Percentiles rank a stretch among this genome's conserved stretches.
phyloP scores from a whole-genome alignment of 1,284 basidiomycete genomes.

The Lentinus polychrous region DNA sequence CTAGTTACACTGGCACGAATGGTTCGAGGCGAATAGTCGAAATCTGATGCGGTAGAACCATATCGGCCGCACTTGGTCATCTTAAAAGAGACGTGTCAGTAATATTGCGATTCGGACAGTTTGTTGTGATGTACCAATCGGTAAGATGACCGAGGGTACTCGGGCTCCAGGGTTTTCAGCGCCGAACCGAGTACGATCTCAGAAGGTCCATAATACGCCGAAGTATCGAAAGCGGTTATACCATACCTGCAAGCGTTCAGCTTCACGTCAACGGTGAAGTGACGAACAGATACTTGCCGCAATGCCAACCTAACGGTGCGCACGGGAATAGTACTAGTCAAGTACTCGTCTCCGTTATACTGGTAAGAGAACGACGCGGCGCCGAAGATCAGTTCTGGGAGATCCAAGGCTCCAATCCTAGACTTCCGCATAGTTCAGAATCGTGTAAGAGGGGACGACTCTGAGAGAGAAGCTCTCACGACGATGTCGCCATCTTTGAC shows the following conservation, averaged over 20 bases:
- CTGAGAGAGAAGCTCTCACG: conserved; percentile 22
- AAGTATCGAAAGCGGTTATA: conserved; percentile 87
- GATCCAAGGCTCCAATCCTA: conserved; percentile 25
- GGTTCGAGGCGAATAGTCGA: conserved; percentile 75
- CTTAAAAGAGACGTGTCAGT: conserved; percentile 28
- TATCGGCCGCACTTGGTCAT: conserved; percentile 95
- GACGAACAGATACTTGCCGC: conserved; percentile 35
- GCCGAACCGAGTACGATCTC: conserved; percentile 84
- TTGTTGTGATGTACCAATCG: conserved; percentile 45
- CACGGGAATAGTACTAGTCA: conserved; percentile 56
- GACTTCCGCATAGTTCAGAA: neutral
- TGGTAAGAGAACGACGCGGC: conserved; percentile 68
- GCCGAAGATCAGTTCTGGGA: conserved; percentile 57
- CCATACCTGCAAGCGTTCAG: conserved; percentile 58
- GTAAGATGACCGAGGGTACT: conserved; percentile 80
- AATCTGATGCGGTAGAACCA: conserved; percentile 51
- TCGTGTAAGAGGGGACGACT: neutral
- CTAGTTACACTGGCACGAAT: conserved; percentile 68
- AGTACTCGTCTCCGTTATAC: conserved; percentile 63
- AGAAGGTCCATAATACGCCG: conserved; percentile 84
- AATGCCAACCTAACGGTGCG: conserved; percentile 76
- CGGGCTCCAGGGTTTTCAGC: conserved; percentile 52
- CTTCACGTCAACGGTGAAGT: neutral
- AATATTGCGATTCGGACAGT: neutral
- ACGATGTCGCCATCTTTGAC: conserved; percentile 34